Base-by-base conservation (phyloP, 108 stramenopile species). In the Asterionellopsis glacialis region DNA sequence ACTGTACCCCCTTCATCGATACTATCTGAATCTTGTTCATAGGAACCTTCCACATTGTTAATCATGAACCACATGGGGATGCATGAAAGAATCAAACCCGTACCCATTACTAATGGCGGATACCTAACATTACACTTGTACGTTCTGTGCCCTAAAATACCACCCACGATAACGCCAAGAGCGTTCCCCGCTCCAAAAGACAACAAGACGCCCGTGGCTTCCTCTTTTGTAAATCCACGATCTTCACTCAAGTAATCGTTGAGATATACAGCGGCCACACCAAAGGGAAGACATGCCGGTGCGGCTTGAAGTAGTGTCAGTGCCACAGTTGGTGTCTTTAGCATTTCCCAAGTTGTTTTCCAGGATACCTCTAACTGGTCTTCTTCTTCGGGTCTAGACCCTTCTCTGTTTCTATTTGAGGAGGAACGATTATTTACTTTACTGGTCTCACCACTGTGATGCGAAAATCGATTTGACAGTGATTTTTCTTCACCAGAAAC, bases 101-200 rank as follows among this genome's bases (percentile, higher is more conserved):
- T 25, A 16, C 70, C 75, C 75, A 76, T 76, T 16, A 76, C 24
- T 24, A 76, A 45, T 40, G 75, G 62, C 12, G 75, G 75, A 1
- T 38, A 50, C 41, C 75, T 41, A 14, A 61, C 59, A 57, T 72
- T 67, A 41, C 41, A 55, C 64, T 76, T 76, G 66, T 76, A 72
- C 9, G 67, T 45, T 22, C 66, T 53, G 57, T 72, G 71, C 0
- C 75, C 75, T 19, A 76, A 27, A 14, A 38, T 43, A 0, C 70
- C 63, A 23, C 75, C 67, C 1, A 68, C 3, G 12, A 70, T 44
- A 7, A 76, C 75, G n/a, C 75, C 75, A 14, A 76, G 22, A 7
- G 75, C 75, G 61, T 76, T 76, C 25, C 75, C 75, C 0, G 68
- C 75, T 22, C 75, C 75, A 69, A 81, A 81, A 12, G 62, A 67